Evolutionary conservation across 371 early-diverging fungal genomes (phyloP), one percentile per base, ranked within the genome.

Genomic region (Fennellomyces sp.): DNA sequence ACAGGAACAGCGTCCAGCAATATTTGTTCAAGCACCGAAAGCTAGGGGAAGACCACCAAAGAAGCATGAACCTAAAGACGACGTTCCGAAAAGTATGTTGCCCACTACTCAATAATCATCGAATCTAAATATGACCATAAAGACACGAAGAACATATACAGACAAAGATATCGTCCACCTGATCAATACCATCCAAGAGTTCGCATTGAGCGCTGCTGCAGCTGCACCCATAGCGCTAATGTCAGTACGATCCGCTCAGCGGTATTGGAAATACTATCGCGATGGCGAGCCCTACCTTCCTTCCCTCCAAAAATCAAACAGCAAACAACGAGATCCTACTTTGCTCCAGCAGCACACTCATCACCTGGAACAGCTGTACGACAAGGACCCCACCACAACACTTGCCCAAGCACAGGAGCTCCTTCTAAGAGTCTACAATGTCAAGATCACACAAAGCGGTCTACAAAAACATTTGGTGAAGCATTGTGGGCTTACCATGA

Each of bases 391-490:
- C 5, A 27, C 42, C 21, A 31, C 54, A 21, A 63, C 57, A 19
- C 21, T 63, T 15, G 21, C 17, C 17, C 51, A 63, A 52, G 63
- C 63, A 17, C 25, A 48, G 33, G 25, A 27, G 5, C n/a, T 28
- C 10, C 52, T 63, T 23, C 15, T 15, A 10, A 26, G 52, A 8
- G 13, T 25, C 11, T 63, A 45, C 31, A 25, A 35, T 11, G 61
- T 45, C 19, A 15, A 33, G 15, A 52, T 63, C 36, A 56, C 55
- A 15, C 35, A 48, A n/a, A 48, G 56, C 19, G 51, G 45, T 0
- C 13, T 63, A 13, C 52, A 45, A 30, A 62, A 52, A 39, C 68
- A 68, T 41, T 7, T 63, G 26, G 60, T 58, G 41, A 25, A 56
- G 57, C 52, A 63, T 17, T 60, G 63, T 33, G 31, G 31, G 15